phyloP scores from a whole-genome alignment of 768 basidiomycete genomes.

The Porphyrellus cyaneotinctus region DNA sequence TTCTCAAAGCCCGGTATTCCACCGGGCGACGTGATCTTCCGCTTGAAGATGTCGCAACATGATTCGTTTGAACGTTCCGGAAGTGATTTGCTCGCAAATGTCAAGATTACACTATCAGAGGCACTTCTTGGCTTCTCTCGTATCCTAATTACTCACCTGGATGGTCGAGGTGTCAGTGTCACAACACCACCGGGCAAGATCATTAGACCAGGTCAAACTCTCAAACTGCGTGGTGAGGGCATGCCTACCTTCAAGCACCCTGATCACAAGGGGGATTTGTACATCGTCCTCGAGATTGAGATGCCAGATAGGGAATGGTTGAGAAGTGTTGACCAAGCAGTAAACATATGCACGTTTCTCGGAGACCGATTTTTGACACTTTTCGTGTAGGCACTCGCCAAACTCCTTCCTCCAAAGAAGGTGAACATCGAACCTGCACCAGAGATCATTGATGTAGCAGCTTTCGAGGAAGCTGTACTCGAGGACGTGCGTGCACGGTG shows the following conservation, averaged over 20 bases:
- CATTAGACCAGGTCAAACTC: conserved; percentile 68
- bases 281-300: conserved; percentile 79
- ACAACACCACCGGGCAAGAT: conserved; percentile 71
- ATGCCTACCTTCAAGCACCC: conserved; percentile 76
- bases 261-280: conserved; percentile 74
- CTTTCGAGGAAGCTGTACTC: conserved; percentile 73
- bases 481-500: conserved; percentile 79
- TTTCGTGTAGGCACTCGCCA: conserved; percentile 52
- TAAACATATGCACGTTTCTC: conserved; percentile 26
- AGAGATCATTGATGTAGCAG: conserved; percentile 62
- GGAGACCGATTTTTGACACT: conserved; percentile 1
- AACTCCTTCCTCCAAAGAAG: conserved; percentile 74
- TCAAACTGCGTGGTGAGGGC: conserved; percentile 78
- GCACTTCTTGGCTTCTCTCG: conserved; percentile 93
- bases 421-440: conserved; percentile 67
- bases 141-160: conserved; percentile 85
- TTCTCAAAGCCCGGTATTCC: conserved; percentile 70
- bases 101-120: conserved; percentile 89
- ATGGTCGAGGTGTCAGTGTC: conserved; percentile 86
- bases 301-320: conserved; percentile 86
- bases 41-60: conserved; percentile 64
- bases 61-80: conserved; percentile 80
- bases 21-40: conserved; percentile 88
- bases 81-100: conserved; percentile 72
- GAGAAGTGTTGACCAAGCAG: conserved; percentile 55